Evolutionary conservation across 352 stramenopile species (phyloP), one percentile per base, ranked within the genome.

Genomic region (Globisporangium parvum): DNA sequence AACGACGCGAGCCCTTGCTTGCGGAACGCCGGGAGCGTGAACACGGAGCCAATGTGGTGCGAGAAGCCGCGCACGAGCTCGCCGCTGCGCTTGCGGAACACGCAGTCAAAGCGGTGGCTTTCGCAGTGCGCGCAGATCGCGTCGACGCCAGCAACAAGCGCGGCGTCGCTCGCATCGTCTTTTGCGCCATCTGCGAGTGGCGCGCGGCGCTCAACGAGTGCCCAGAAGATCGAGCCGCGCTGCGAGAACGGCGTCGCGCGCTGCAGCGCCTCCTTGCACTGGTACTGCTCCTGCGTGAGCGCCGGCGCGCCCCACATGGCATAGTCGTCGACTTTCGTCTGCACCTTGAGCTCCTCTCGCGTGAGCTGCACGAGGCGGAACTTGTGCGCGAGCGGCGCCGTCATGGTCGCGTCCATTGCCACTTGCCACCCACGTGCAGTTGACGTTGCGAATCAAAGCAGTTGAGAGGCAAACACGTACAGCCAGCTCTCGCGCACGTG

Each of bases 1-100:
- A 79, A 69, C 2, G 59, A 64, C 5, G 70, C 76, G 46, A 87
- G 75, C 14, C 79, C 77, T 47, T 71, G 57, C 15, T 70, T 69
- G 21, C 76, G 75, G 28, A 74, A 57, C 45, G 65, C 50, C 9
- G 75, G 75, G 9, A 85, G 64, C 21, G 79, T 89, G 63, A 85
- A 89, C 17, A 89, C 76, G 3, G 79, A 87, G 26, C 71, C 77
- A 31, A 87, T 80, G 40, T 87, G 73, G 55, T 84, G 62, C 24
- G 76, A 85, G 49, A 70, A 75, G 12, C 79, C 79, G 9, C 53
- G 61, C 37, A 68, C 48, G 39, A 87, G 56, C 21, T 73, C 66
- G 2, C 75, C 69, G 15, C 59, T 65, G 14, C 45, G 39, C 15
- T 46, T 65, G 53, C 66, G 66, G 18, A 84, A 58, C 33, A 66